Conservation (phyloP, 1,284 basidiomycete species). For the Malassezia dermatis region DNA sequence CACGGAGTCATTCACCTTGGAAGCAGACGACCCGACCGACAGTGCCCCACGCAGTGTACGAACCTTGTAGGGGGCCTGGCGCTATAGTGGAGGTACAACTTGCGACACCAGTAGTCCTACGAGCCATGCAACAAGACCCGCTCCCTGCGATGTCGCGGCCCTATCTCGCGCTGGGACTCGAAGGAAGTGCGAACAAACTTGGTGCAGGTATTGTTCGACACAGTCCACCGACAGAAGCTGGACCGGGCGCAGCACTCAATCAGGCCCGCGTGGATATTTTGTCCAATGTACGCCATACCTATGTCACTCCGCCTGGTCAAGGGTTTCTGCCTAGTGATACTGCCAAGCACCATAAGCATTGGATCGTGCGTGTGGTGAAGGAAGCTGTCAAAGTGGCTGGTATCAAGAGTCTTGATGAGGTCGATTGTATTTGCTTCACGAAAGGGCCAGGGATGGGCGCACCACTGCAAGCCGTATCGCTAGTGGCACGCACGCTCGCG, state of each 20-base stretch:
- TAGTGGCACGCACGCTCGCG: conserved; percentile 86
- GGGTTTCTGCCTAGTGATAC: conserved; percentile 94
- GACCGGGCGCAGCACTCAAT: conserved; percentile 57
- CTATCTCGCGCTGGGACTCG: conserved; percentile 39
- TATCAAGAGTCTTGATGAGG: conserved; percentile 58
- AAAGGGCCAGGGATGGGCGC: conserved; percentile 99
- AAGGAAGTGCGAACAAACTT: conserved; percentile 73
- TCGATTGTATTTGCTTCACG: conserved; percentile 94
- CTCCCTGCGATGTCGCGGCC: conserved; percentile 27
- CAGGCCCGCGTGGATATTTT: conserved; percentile 46
- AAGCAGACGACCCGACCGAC: conserved; percentile 1
- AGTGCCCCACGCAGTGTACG: conserved; percentile 7
- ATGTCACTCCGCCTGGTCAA: conserved; percentile 93
- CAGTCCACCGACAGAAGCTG: conserved; percentile 51
- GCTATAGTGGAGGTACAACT: neutral
- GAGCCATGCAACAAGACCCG: conserved; percentile 16
- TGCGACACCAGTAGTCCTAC: neutral
- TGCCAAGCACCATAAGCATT: conserved; percentile 86
- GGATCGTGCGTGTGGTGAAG: conserved; percentile 72
- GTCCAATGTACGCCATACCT: conserved; percentile 74
- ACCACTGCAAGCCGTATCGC: conserved; percentile 82
- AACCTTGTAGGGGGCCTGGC: conserved; percentile 1
- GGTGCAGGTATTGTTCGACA: conserved; percentile 91
- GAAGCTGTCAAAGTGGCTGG: conserved; percentile 67
- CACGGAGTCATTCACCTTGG: neutral